Conservation (phyloP, 1,139 yeast species). For the Wickerhamomyces sp. region DNA sequence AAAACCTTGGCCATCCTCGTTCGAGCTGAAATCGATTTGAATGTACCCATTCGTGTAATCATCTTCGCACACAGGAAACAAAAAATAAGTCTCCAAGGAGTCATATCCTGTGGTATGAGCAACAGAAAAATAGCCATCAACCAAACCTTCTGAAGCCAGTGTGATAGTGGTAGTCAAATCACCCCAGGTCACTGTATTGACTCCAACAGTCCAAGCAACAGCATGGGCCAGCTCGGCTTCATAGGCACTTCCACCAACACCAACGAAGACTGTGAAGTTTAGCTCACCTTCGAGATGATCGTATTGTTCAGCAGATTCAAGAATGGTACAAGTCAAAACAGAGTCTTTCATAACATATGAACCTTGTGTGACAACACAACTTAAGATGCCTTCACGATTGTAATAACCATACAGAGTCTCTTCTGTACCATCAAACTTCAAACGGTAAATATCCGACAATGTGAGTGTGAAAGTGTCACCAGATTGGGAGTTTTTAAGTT, state of each 20-base stretch:
- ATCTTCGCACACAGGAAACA: slow-evolving; percentile 25
- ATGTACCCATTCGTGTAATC: slow-evolving; percentile 25
- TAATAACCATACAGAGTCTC: slow-evolving; percentile 15
- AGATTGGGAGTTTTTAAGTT: slow-evolving; percentile 18
- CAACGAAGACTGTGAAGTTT: slow-evolving; percentile 25
- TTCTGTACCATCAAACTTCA: slow-evolving; percentile 24
- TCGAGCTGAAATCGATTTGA: slow-evolving; percentile 8
- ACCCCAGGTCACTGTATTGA: slow-evolving; percentile 3
- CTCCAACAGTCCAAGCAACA: neutral
- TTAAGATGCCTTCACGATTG: slow-evolving; percentile 24
- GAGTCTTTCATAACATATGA: slow-evolving; percentile 25
- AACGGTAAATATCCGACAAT: slow-evolving; percentile 28
- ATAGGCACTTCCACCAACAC: slow-evolving; percentile 28
- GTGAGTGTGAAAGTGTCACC: slow-evolving; percentile 25
- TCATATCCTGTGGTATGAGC: slow-evolving; percentile 24
- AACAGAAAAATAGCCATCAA: slow-evolving; percentile 18
- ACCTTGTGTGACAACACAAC: slow-evolving; percentile 29
- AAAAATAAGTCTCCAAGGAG: slow-evolving; percentile 23
- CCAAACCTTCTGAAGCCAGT: slow-evolving; percentile 18
- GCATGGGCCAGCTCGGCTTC: neutral
- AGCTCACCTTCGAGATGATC: slow-evolving; percentile 24
- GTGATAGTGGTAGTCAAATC: slow-evolving; percentile 18
- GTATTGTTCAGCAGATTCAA: slow-evolving; percentile 17
- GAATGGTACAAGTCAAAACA: slow-evolving; percentile 25
- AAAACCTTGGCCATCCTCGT: neutral